phyloP scores from a whole-genome alignment of 2,329 filamentous ascomycete species.

The Fusarium pseudograminearum region DNA sequence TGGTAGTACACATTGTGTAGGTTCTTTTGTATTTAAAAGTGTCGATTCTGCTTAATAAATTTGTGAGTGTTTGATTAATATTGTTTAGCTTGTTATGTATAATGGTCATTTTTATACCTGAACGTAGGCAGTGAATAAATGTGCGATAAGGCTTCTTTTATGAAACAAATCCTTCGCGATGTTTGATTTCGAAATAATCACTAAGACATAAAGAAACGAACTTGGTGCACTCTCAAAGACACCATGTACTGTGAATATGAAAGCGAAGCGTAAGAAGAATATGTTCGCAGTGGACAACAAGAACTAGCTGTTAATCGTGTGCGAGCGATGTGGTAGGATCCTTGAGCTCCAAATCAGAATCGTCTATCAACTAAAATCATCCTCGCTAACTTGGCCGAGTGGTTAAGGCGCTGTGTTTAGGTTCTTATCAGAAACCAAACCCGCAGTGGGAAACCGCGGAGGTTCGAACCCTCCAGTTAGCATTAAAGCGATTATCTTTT shows the following conservation, averaged over 20 bases:
- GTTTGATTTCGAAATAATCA: no score
- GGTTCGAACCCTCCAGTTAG: conserved; percentile 46
- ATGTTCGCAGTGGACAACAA: neutral
- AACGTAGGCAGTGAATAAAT: neutral
- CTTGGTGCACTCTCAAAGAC: neutral
- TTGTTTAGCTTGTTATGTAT: neutral
- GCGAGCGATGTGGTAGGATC: accelerated
- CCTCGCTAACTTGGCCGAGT: conserved; percentile 44
- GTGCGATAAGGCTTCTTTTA: no score
- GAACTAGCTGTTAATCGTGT: neutral
- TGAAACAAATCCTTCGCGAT: no score
- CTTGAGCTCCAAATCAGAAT: accelerated
- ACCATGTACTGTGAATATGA: neutral
- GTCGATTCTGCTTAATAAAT: neutral
- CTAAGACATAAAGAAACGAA: no score
- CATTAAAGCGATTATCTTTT: conserved; percentile 20
- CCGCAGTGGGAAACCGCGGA: conserved; percentile 45
- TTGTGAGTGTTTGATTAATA: neutral
- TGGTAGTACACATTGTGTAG: neutral
- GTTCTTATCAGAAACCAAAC: conserved; percentile 43
- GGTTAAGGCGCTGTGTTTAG: conserved; percentile 46
- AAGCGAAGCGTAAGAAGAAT: no score
- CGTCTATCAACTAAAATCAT: conserved; percentile 13
- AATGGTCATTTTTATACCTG: neutral
- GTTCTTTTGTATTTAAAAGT: neutral